These are phyloP conservation scores for Alloteropsis semialata DNA, from an alignment of 176 grass and related monocot species.

Conservation along the genomic window DNA sequence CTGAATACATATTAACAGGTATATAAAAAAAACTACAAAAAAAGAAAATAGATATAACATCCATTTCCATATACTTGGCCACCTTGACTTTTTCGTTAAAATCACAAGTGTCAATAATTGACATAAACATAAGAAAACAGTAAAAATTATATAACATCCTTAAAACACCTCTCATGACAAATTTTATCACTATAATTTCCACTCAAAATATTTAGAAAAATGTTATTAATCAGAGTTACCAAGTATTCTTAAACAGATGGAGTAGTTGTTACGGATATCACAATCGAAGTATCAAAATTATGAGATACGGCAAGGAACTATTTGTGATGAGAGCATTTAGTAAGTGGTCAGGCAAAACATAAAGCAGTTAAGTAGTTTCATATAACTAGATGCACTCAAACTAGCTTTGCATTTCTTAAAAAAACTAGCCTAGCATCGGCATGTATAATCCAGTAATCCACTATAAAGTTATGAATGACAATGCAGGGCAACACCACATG, in stretches of 20 bases:
- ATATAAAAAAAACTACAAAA: slow-evolving; percentile 27
- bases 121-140: not conserved
- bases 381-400: slow-evolving; percentile 3
- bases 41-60: not conserved
- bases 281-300: not conserved
- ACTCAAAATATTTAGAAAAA: not conserved
- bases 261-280: slow-evolving; percentile 3
- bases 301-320: not conserved
- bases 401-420: not conserved
- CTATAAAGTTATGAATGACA: slow-evolving; percentile 12
- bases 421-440: slow-evolving; percentile 10
- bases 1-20: slow-evolving; percentile 12
- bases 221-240: not conserved
- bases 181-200: not conserved
- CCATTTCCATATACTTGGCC: not conserved
- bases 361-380: not conserved
- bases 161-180: not conserved
- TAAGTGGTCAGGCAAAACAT: not conserved
- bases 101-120: not conserved
- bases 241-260: not conserved
- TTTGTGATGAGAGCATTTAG: not conserved
- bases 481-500: slow-evolving; percentile 3
- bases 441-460: not conserved
- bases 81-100: not conserved
- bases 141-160: not conserved